Conservation (phyloP, 2,329 filamentous ascomycete species). For the Ceratocystis eucalypticola region DNA sequence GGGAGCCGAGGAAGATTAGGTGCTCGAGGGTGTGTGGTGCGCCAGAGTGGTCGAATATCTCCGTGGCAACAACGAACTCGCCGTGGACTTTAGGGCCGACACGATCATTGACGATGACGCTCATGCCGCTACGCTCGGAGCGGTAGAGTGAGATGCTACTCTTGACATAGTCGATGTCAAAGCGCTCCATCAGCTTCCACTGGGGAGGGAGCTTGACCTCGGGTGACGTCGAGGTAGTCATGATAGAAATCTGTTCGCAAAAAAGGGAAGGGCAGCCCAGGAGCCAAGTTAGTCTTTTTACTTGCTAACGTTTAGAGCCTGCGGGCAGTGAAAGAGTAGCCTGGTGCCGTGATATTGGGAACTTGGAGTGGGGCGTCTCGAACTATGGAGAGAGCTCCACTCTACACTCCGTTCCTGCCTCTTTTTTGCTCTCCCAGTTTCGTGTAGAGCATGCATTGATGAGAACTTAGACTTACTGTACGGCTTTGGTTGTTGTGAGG, state of each 20-base stretch:
- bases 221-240: slow-evolving; percentile 7
- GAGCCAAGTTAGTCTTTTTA: background rate
- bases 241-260: slow-evolving; percentile 5
- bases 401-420: background rate
- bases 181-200: slow-evolving; percentile 50
- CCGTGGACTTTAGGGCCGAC: slow-evolving; percentile 91
- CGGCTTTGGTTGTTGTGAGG: no score
- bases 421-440: background rate
- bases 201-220: slow-evolving; percentile 17
- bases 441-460: background rate
- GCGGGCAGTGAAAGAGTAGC: background rate
- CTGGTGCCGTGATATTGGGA: background rate
- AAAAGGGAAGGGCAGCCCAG: background rate
- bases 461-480: background rate
- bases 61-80: slow-evolving; percentile 89
- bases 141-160: slow-evolving; percentile 89
- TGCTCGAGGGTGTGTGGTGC: slow-evolving; percentile 80
- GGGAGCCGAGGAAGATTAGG: slow-evolving; percentile 79
- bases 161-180: slow-evolving; percentile 81
- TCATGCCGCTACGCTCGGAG: slow-evolving; percentile 86
- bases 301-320: background rate
- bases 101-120: slow-evolving; percentile 80
- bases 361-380: background rate
- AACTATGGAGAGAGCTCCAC: background rate
- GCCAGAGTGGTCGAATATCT: slow-evolving; percentile 94